Evolutionary conservation across 1,284 basidiomycete genomes (phyloP), one percentile per base, ranked within the genome.

Genomic region (Fistulinella cinereoalba): DNA sequence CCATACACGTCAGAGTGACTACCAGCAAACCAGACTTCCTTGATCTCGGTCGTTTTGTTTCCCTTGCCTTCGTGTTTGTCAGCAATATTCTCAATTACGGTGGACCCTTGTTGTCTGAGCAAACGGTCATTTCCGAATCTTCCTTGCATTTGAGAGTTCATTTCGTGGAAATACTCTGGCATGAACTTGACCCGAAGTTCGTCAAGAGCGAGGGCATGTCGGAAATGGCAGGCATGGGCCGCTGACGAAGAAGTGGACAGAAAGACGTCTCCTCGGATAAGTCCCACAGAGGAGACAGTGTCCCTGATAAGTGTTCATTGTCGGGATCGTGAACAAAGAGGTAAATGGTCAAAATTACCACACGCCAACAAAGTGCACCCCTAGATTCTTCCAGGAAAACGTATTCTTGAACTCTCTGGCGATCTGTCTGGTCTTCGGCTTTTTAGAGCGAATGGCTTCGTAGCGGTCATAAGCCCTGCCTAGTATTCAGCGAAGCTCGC

Each of bases 161-260:
- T 53, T 23, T 54, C 52, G 15, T 37, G 43, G 40, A 50, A 54
- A 23, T 64, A 64, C 43, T 71, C 70, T 1, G 69, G 67, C 37
- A 65, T 56, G 49, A 67, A 70, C 41, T 67, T 67, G 23, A 67
- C 67, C 2, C 69, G 66, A 29, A 58, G 52, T 43, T 70, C 69
- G 34, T 70, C 69, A 2, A 70, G 47, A n/a, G 58, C 58, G 13
- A 60, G 55, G 2, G 55, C 60, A 27, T 60, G 58, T 8, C 58
- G 53, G 31, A 62, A 45, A 24, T 57, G 53, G 15, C 60, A 62
- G 16, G 61, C 56, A 32, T 62, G 59, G 1, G 49, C 47, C 19
- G n/a, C 48, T 31, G 38, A 22, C 10, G 52, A 47, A 18, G 49
- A 55, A 2, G 55, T 58, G 0, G 48, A 54, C 3, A 64, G 66